phyloP scores from a whole-genome alignment of 805 yeast species.

The Candida silvatica region DNA sequence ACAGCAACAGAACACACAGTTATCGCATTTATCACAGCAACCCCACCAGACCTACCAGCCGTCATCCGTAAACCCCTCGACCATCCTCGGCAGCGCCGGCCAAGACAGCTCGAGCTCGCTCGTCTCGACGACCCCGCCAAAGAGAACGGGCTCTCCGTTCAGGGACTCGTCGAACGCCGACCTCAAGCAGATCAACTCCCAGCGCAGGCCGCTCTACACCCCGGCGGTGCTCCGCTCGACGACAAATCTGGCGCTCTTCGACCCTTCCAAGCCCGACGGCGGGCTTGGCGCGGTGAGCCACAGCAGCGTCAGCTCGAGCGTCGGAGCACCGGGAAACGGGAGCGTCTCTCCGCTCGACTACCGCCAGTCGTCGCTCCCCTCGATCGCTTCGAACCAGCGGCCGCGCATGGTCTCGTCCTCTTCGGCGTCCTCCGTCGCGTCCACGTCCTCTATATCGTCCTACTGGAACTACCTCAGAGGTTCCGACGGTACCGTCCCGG shows the following conservation, averaged over 20 bases:
- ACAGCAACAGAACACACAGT: too few species aligned
- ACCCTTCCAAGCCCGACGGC: slow-evolving; percentile 6
- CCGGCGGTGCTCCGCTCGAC: slow-evolving; percentile 75
- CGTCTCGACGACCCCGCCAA: slow-evolving; percentile 11
- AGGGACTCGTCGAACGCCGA: slow-evolving; percentile 23
- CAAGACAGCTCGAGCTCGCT: background rate
- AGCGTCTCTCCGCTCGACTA: too few species aligned
- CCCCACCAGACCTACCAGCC: background rate
- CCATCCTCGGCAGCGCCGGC: background rate
- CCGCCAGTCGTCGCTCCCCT: too few species aligned
- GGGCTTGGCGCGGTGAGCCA: background rate
- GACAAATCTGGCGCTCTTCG: slow-evolving; percentile 5
- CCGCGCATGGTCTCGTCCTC: slow-evolving; percentile 11
- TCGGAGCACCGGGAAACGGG: too few species aligned
- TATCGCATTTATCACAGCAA: background rate
- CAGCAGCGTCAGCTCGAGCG: slow-evolving; percentile 3
- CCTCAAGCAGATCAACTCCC: slow-evolving; percentile 66
- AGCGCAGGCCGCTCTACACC: slow-evolving; percentile 77
- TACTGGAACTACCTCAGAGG: slow-evolving; percentile 19
- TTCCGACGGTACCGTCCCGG: slow-evolving; percentile 3
- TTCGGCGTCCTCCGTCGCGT: slow-evolving; percentile 18
- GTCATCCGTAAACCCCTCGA: slow-evolving; percentile 1
- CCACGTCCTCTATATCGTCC: slow-evolving; percentile 17
- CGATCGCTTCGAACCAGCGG: too few species aligned
- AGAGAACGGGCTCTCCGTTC: slow-evolving; percentile 19